These are phyloP conservation scores for Alternaria gaisen DNA, from an alignment of 2,329 filamentous ascomycete genomes.

Conservation along the genomic window DNA sequence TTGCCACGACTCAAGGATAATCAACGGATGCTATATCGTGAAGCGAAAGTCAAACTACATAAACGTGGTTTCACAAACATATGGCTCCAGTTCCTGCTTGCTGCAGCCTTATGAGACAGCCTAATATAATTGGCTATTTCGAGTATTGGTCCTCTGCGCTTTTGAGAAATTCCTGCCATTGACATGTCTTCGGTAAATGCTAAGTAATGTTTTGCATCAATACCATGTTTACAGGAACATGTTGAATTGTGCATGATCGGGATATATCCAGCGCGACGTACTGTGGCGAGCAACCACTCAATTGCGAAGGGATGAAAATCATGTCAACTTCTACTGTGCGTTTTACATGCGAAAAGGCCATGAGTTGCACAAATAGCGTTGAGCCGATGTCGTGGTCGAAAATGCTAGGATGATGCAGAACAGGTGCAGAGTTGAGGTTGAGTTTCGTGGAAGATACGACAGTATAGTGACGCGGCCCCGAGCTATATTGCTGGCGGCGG, in stretches of 20 bases:
- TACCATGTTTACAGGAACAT: not conserved
- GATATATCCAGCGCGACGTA: not conserved
- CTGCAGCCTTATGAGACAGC: not conserved
- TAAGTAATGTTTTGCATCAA: not conserved
- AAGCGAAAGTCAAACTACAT: conserved; percentile 7
- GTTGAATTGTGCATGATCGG: not conserved
- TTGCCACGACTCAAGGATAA: not conserved
- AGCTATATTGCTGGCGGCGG: not conserved
- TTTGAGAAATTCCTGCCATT: not conserved
- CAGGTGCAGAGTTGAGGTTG: not conserved
- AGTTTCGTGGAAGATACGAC: not conserved
- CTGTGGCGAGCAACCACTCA: not conserved
- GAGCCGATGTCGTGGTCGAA: conserved; percentile 1
- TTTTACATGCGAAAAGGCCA: not conserved
- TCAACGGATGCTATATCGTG: conserved; percentile 3
- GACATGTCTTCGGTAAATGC: not conserved
- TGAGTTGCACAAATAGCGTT: not conserved
- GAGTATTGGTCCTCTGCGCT: not conserved
- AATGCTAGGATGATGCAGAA: not conserved
- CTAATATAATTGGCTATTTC: not conserved
- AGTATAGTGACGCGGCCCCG: not conserved
- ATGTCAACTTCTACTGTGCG: not conserved
- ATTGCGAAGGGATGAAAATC: not conserved
- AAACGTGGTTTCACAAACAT: not conserved
- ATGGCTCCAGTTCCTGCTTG: not conserved